Percentiles rank a stretch among this genome's conserved stretches.
Conservation (phyloP, 805 yeast species). For the Cyberlindnera mycetangii region DNA sequence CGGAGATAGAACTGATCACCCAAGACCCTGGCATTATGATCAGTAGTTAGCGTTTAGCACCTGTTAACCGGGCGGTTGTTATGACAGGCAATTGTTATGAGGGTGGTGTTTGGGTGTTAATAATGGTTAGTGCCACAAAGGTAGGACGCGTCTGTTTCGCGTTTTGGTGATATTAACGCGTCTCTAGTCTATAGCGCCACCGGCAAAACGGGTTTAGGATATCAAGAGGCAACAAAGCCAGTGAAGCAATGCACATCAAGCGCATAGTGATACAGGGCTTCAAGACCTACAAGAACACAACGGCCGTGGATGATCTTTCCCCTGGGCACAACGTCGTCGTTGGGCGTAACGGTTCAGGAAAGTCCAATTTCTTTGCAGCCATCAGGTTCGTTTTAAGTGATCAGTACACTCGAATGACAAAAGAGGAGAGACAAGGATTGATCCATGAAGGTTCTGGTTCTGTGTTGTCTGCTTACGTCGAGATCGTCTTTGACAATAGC, state of each 20-base stretch:
- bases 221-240: too few species aligned
- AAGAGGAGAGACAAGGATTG: conserved; percentile 83
- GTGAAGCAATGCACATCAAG: conserved; percentile 37
- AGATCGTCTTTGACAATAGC: conserved; percentile 77
- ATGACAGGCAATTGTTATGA: too few species aligned
- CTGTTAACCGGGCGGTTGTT: too few species aligned
- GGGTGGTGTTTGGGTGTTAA: too few species aligned
- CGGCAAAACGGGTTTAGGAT: too few species aligned
- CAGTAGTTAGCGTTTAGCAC: too few species aligned
- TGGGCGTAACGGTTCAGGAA: conserved; percentile 96
- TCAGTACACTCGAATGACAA: conserved; percentile 76
- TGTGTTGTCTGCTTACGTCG: conserved; percentile 90
- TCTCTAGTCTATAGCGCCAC: too few species aligned
- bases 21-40: too few species aligned
- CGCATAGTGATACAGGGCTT: conserved; percentile 84
- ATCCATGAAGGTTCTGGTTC: conserved; percentile 91
- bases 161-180: too few species aligned
- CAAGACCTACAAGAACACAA: conserved; percentile 85
- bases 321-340: conserved; percentile 84
- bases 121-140: too few species aligned
- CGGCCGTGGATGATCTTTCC: conserved; percentile 71
- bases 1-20: too few species aligned
- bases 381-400: conserved; percentile 89
- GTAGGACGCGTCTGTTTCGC: too few species aligned
- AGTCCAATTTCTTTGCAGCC: conserved; percentile 93